Percentiles rank a stretch among this genome's conserved stretches.
Evolutionary conservation across 345 rosid species (phyloP).

Genomic region (Passiflora organensis): DNA sequence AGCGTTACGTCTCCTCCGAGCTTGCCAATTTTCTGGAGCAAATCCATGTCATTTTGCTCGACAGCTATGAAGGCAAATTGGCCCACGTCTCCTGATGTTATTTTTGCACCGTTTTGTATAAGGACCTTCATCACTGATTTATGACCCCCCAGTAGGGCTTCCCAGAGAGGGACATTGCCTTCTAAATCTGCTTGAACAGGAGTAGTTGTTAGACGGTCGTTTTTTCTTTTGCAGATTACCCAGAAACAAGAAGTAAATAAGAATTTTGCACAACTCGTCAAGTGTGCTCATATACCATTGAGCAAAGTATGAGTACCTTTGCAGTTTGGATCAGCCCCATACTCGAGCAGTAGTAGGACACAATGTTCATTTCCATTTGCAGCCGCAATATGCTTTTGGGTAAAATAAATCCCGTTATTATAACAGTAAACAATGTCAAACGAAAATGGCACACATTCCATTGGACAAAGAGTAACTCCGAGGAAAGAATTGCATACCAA

Average conservation of each 20-base stretch:
- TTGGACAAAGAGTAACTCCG: background rate
- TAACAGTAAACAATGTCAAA: background rate
- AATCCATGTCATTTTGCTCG: constrained; percentile 47
- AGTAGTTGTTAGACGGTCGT: background rate
- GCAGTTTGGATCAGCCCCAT: constrained; percentile 69
- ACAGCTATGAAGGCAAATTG: constrained; percentile 50
- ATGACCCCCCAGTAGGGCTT: constrained; percentile 64
- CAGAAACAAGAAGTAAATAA: background rate
- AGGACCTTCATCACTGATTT: constrained; percentile 43
- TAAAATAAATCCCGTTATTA: constrained; percentile 8
- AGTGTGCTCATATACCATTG: background rate
- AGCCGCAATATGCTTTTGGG: constrained; percentile 77
- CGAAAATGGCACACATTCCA: background rate
- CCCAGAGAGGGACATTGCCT: constrained; percentile 84
- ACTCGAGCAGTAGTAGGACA: constrained; percentile 56
- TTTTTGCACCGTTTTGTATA: constrained; percentile 51
- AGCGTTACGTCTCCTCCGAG: constrained; percentile 61
- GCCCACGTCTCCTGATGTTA: constrained; percentile 50
- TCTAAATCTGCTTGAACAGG: constrained; percentile 52
- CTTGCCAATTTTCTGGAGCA: constrained; percentile 44
- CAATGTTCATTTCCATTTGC: constrained; percentile 62
- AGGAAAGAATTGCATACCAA: constrained; percentile 33
- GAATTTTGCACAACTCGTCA: background rate
- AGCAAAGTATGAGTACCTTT: constrained; percentile 44
- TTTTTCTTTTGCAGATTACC: background rate